Base-by-base conservation (phyloP, 2,329 filamentous ascomycete species). In the Aspergillus proliferans region DNA sequence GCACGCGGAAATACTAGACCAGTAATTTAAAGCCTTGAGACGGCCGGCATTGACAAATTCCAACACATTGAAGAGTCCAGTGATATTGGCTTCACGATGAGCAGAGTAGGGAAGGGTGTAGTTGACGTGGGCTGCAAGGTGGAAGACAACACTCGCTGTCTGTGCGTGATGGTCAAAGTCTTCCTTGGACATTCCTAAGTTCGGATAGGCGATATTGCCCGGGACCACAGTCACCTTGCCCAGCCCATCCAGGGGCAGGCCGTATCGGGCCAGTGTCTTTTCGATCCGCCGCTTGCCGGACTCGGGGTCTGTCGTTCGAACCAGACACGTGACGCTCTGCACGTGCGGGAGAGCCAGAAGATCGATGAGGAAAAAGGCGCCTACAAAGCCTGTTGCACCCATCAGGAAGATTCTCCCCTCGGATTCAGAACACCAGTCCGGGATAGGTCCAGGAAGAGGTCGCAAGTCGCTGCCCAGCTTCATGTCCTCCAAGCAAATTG, bases 341-440 rank as follows among this genome's bases (percentile, higher is more conserved):
- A 57, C 50, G 1, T 45, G 19, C 3, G 51, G 53, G 6, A 52
- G n/a, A 12, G n/a, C 7, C 3, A 49, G 22, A 24, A 57, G 36
- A 8, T 26, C 3, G 1, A 44, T 14, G 22, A 57, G 47, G 12
- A 56, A 39, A 19, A 51, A 55, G 5, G 50, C 43, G 2, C 55
- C 53, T 3, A 57, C 18, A 24, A 53, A 57, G 0, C 55, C 55
- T 10, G 53, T 57, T 4, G 49, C 53, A 4, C 55, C 53, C 2
- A 49, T 54, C 2, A 54, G 28, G n/a, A 57, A 57, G 7, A 57
- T 28, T 9, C 43, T 19, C 1, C 55, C 55, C 30, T 57, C 55
- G 2, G 45, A 41, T 2, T 47, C 48, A 0, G 44, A 40, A 9
- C 34, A 30, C 55, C 55, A 57, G 26, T 50, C 45, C 0, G 47